Base-by-base conservation (phyloP, 1,284 basidiomycete genomes). In the Athelia sp. region DNA sequence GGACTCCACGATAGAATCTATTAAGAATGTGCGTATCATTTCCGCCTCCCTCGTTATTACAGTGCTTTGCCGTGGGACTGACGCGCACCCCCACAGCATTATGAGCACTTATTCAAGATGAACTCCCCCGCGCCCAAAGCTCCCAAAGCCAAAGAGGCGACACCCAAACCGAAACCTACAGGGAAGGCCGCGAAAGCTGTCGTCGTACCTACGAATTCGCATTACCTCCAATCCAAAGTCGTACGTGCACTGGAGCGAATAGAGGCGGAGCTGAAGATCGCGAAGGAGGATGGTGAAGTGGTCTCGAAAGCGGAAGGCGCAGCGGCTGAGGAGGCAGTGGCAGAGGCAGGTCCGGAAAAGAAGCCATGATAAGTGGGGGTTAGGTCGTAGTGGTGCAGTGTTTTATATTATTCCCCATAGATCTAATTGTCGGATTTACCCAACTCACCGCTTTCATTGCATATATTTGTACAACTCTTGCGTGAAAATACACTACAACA, bases 141-240 rank as follows among this genome's bases (percentile, higher is more conserved):
- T 19, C 68, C 77, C 40, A 74, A 81, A 58, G 69, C 77, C 8
- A 55, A 29, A 40, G 36, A 40, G 26, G 26, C 26, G 4, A 13
- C 26, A 8, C 36, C 36, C 36, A 40, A n/a, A 9, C 36, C 36
- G 6, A 29, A 40, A n/a, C 36, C 36, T 71, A 43, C 56, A 71
- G 15, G 50, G 58, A 45, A 46, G 63, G 50, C 52, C 61, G 17
- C 64, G 71, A 15, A 75, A 71, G 60, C 64, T 63, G 21, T 59
- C 67, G 57, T 67, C n/a, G 64, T 69, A 23, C 75, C 78, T n/a
- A 64, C 70, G 40, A 69, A 92, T 66, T 92, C 90, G 31, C 90
- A 93, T 68, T 99, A 99, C 71, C 76, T 99, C 22, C 95, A 98
- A 66, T 95, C 92, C 50, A 99, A 99, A 73, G 90, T 99, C 18